Evolutionary conservation across 495 filamentous ascomycete species (phyloP).

Genomic region (Neurospora sp.): DNA sequence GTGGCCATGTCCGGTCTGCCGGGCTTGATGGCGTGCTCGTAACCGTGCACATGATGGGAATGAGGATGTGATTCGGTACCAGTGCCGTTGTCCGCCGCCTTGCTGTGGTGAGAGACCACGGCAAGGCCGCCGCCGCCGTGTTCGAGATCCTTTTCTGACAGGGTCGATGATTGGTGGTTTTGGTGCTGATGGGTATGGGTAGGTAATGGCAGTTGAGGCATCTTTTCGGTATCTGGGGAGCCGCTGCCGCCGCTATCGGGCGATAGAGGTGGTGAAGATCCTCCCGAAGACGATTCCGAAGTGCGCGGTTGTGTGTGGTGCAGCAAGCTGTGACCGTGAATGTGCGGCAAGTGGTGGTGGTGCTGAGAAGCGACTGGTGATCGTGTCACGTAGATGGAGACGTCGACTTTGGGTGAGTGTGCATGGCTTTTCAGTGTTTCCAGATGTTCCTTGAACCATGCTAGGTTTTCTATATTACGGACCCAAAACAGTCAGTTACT

Average conservation of each 20-base stretch:
- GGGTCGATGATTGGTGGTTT: background rate
- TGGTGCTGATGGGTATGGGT: background rate
- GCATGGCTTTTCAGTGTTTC: conserved; percentile 29
- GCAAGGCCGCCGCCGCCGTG: background rate
- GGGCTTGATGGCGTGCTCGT: conserved; percentile 17
- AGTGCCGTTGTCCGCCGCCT: conserved; percentile 3
- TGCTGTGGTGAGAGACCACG: conserved; percentile 7
- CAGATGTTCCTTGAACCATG: conserved; percentile 44
- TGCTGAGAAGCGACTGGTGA: conserved; percentile 4
- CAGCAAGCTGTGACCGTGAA: background rate
- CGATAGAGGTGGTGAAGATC: conserved; percentile 10
- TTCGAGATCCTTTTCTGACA: conserved; percentile 10
- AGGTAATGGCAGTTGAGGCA: conserved; percentile 1
- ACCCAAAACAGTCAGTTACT: background rate
- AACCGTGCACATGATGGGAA: background rate
- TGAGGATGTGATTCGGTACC: conserved; percentile 1
- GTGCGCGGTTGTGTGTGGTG: background rate
- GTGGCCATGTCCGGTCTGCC: conserved; percentile 34
- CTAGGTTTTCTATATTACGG: conserved; percentile 21
- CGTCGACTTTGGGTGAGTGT: conserved; percentile 33
- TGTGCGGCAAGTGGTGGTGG: background rate
- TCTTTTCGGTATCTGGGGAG: conserved; percentile 15
- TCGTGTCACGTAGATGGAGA: conserved; percentile 40
- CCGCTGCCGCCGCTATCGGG: conserved; percentile 2
- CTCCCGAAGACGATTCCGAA: conserved; percentile 12